Evolutionary conservation across 768 basidiomycete genomes (phyloP).

Genomic region (Rossbeevera mucosa): DNA sequence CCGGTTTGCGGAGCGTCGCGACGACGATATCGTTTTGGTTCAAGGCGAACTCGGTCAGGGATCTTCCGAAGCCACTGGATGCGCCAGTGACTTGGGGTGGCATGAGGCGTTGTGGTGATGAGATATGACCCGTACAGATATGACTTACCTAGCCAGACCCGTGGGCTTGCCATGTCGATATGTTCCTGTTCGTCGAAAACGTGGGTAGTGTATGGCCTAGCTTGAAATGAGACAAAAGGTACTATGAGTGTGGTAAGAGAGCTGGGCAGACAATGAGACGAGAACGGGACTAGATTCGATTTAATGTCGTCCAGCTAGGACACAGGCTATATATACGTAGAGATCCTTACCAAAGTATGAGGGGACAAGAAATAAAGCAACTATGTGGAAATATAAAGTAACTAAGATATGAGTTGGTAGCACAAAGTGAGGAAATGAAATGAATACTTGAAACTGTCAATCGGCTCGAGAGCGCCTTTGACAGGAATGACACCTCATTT

Average conservation of each 20-base stretch:
- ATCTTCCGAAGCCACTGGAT: slow-evolving; percentile 36
- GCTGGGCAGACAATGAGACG: no score
- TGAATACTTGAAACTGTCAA: no score
- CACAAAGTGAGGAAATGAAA: not conserved
- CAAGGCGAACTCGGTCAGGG: slow-evolving; percentile 30
- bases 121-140: not conserved
- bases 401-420: not conserved
- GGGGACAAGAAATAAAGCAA: not conserved
- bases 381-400: not conserved
- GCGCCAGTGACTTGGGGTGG: slow-evolving; percentile 34
- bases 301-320: not conserved
- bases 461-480: no score
- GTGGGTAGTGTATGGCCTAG: no score
- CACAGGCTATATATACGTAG: not conserved
- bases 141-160: slow-evolving; percentile 9
- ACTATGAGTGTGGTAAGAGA: no score
- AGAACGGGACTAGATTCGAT: not conserved
- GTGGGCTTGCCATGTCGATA: slow-evolving; percentile 1
- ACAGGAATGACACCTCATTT: no score
- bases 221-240: not conserved
- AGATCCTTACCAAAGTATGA: not conserved
- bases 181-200: slow-evolving; percentile 2
- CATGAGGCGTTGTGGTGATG: not conserved
- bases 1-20: slow-evolving; percentile 41
- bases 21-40: slow-evolving; percentile 35